These are phyloP conservation scores for Brassica nigra DNA, from an alignment of 345 rosid genomes.

Conservation along the genomic window DNA sequence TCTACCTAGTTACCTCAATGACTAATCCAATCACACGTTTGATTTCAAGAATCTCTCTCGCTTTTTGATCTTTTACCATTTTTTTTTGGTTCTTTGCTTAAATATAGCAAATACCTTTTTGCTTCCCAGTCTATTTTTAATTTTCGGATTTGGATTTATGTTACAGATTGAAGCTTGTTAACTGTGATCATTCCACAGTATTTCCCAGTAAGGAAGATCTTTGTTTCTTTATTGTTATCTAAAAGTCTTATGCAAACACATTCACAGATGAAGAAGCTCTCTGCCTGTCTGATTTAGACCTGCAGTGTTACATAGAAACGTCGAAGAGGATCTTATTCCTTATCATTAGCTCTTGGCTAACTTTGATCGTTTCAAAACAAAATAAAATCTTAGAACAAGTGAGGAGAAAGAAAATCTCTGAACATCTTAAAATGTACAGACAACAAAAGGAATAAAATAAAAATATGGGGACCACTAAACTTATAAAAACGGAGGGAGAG, in stretches of 20 bases:
- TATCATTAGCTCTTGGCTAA: background rate
- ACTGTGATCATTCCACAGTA: slow-evolving; percentile 24
- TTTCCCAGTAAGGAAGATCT: background rate
- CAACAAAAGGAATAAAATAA: background rate
- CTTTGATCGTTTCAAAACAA: background rate
- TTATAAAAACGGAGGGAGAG: background rate
- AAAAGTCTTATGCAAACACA: background rate
- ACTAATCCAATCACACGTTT: slow-evolving; percentile 26
- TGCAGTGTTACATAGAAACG: too few species aligned
- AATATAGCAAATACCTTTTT: slow-evolving; percentile 29
- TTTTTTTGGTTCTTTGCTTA: background rate
- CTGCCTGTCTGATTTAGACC: too few species aligned
- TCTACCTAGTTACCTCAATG: slow-evolving; percentile 44
- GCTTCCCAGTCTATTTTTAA: background rate
- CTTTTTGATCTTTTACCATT: background rate
- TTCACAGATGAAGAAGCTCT: background rate
- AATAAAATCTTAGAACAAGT: background rate
- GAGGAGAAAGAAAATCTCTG: background rate
- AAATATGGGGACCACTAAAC: background rate
- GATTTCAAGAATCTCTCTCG: slow-evolving; percentile 3
- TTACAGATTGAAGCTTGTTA: slow-evolving; percentile 2
- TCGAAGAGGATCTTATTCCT: too few species aligned
- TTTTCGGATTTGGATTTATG: background rate
- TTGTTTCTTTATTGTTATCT: background rate
- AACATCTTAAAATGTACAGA: background rate